Conservation (phyloP, 345 rosid genomes). For the Arabis alpina region DNA sequence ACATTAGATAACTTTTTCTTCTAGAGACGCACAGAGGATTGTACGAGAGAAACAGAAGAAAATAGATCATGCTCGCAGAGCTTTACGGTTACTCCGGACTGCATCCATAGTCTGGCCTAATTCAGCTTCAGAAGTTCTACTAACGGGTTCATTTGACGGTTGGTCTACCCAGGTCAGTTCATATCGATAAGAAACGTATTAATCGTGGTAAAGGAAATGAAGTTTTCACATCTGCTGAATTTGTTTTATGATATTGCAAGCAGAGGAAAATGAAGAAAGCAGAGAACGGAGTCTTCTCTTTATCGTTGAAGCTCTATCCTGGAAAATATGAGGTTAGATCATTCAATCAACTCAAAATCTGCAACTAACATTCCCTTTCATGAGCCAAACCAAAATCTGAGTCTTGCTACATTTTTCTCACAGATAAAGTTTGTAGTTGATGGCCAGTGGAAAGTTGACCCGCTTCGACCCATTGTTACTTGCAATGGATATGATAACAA, state of each 20-base stretch:
- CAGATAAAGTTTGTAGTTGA: slow-evolving; percentile 95
- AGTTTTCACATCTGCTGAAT: slow-evolving; percentile 16
- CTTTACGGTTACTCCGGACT: slow-evolving; percentile 62
- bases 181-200: not conserved
- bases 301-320: slow-evolving; percentile 74
- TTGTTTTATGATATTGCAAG: slow-evolving; percentile 28
- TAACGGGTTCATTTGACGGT: slow-evolving; percentile 92
- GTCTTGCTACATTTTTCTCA: slow-evolving; percentile 16
- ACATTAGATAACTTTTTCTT: slow-evolving; percentile 23
- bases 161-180: slow-evolving; percentile 84
- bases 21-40: slow-evolving; percentile 75
- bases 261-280: slow-evolving; percentile 96
- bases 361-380: not conserved
- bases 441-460: slow-evolving; percentile 94
- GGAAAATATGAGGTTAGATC: slow-evolving; percentile 83
- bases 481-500: slow-evolving; percentile 74
- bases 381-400: slow-evolving; percentile 13
- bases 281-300: slow-evolving; percentile 62
- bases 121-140: slow-evolving; percentile 79
- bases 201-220: not conserved
- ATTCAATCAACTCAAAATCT: not conserved
- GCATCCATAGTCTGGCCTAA: slow-evolving; percentile 85
- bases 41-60: slow-evolving; percentile 76
- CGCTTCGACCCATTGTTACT: slow-evolving; percentile 76
- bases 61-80: slow-evolving; percentile 66